Conservation (phyloP, 129 eudicot genomes). For the Dittrichia graveolens region DNA sequence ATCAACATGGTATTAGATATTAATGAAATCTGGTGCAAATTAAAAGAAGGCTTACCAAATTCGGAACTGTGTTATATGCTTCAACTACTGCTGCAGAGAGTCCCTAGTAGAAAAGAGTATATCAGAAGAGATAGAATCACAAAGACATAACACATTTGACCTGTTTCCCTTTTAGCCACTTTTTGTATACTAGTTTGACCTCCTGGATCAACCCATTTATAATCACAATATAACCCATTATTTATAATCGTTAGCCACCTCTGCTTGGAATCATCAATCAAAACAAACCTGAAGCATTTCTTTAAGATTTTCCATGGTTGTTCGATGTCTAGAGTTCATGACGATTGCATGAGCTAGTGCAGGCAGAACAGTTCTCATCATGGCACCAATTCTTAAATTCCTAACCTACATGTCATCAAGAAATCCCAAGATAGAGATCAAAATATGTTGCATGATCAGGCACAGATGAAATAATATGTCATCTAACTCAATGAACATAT, state of each 20-base stretch:
- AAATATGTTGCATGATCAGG: constrained; percentile 19
- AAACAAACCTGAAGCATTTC: constrained; percentile 72
- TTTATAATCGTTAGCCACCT: too few species aligned
- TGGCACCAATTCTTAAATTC: constrained; percentile 96
- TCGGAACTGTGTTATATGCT: constrained; percentile 87
- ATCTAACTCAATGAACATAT: neutral
- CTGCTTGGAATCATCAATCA: neutral
- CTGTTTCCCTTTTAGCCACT: neutral
- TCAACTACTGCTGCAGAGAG: constrained; percentile 78
- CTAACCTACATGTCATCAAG: constrained; percentile 59
- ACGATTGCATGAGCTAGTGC: constrained; percentile 95
- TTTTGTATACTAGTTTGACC: too few species aligned
- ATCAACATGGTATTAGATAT: neutral
- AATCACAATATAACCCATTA: too few species aligned
- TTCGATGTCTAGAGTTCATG: constrained; percentile 45
- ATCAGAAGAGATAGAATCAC: constrained; percentile 12
- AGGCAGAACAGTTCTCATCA: constrained; percentile 95
- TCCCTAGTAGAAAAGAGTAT: constrained; percentile 42
- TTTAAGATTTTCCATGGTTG: constrained; percentile 47
- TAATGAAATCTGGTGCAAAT: constrained; percentile 1
- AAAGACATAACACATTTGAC: neutral
- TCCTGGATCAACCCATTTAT: too few species aligned
- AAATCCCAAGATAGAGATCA: constrained; percentile 9
- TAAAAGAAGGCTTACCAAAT: constrained; percentile 53
- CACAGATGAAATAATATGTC: constrained; percentile 11